phyloP scores from a whole-genome alignment of 768 basidiomycete species.

The Termitomyces bulborhizus region DNA sequence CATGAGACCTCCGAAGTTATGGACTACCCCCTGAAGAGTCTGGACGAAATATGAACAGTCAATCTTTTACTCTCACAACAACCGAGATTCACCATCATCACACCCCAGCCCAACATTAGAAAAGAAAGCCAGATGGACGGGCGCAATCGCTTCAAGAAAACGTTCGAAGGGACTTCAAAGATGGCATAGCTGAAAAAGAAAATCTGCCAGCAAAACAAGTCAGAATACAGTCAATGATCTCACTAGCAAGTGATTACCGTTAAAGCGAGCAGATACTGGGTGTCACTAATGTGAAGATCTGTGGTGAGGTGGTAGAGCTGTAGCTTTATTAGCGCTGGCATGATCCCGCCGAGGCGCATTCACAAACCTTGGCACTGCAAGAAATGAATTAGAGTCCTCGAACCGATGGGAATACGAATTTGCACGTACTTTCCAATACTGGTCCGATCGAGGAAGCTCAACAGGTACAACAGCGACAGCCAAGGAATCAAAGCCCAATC shows the following conservation, averaged over 20 bases:
- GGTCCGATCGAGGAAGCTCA: slow-evolving; percentile 57
- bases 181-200: slow-evolving; percentile 63
- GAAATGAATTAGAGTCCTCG: slow-evolving; percentile 4
- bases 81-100: slow-evolving; percentile 55
- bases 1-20: slow-evolving; percentile 63
- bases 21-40: slow-evolving; percentile 69
- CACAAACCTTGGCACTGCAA: slow-evolving; percentile 38
- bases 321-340: slow-evolving; percentile 1
- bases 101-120: slow-evolving; percentile 70
- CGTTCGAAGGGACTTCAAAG: slow-evolving; percentile 74
- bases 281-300: slow-evolving; percentile 55
- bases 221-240: background rate
- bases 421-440: slow-evolving; percentile 44
- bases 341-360: background rate
- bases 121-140: slow-evolving; percentile 74
- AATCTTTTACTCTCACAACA: background rate
- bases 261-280: slow-evolving; percentile 58
- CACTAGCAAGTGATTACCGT: slow-evolving; percentile 33
- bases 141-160: slow-evolving; percentile 65
- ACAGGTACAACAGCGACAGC: slow-evolving; percentile 69
- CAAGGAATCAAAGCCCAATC: slow-evolving; percentile 63
- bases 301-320: slow-evolving; percentile 60
- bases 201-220: slow-evolving; percentile 16
- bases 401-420: slow-evolving; percentile 12
- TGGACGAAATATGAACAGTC: slow-evolving; percentile 22